phyloP scores from a whole-genome alignment of 805 yeast species.

The Lachancea meyersii region DNA sequence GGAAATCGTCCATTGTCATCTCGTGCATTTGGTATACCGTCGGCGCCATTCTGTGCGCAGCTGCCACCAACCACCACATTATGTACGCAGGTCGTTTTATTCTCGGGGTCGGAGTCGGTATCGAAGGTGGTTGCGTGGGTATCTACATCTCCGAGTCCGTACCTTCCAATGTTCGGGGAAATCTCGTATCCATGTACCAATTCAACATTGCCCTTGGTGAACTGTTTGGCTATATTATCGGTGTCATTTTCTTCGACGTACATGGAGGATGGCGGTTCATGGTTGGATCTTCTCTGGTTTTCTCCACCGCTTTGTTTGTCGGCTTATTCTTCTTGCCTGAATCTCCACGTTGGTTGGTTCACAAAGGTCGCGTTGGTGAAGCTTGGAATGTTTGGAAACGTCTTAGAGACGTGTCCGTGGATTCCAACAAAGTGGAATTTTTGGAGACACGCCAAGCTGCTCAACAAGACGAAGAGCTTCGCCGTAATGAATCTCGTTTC shows the following conservation, averaged over 20 bases:
- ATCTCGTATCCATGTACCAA: constrained; percentile 56
- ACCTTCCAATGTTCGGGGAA: constrained; percentile 54
- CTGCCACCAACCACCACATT: constrained; percentile 39
- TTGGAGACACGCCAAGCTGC: constrained; percentile 52
- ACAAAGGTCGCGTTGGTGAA: constrained; percentile 45
- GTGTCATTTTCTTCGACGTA: constrained; percentile 54
- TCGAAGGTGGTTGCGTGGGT: constrained; percentile 61
- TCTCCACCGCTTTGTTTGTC: constrained; percentile 44
- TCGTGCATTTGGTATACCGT: constrained; percentile 56
- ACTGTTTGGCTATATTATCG: constrained; percentile 56
- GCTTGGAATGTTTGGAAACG: constrained; percentile 52
- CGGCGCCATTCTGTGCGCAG: constrained; percentile 57
- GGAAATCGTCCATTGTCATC: constrained; percentile 47
- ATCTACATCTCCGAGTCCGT: constrained; percentile 57
- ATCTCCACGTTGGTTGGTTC: constrained; percentile 54
- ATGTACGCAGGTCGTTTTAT: constrained; percentile 56
- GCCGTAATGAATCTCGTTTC: constrained; percentile 32
- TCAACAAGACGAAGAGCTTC: constrained; percentile 39
- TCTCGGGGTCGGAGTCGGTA: constrained; percentile 59
- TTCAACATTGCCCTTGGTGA: constrained; percentile 63
- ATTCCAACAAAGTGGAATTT: constrained; percentile 45
- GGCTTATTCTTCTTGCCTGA: constrained; percentile 55
- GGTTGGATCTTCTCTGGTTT: constrained; percentile 57
- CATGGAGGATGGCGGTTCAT: constrained; percentile 59
- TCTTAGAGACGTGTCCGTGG: constrained; percentile 43